Evolutionary conservation across 441 rosid genomes (phyloP), one percentile per base, ranked within the genome.

Genomic region (Erodium trifolium): DNA sequence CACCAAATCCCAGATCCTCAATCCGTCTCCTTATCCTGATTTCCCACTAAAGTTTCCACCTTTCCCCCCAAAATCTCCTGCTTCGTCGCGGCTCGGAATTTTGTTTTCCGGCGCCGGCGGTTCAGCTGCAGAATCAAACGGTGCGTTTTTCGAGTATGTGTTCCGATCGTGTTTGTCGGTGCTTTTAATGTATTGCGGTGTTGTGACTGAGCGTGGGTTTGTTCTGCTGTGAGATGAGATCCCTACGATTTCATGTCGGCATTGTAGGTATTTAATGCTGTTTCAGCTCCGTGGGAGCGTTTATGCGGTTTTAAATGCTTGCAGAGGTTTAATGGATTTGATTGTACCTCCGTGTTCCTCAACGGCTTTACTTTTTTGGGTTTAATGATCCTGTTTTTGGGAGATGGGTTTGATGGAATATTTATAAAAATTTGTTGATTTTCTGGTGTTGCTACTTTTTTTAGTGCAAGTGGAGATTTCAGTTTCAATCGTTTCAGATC

Each of bases 231-330:
- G 27, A 23, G 27, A 23, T 23, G 1, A 75, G 85, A 79, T 85
- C 82, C 80, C 81, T 82, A 73, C 78, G 69, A 39, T 78, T 37
- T 55, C 14, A 51, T 64, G 68, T 73, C 80, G 63, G 84, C 89
- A 84, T 83, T 81, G 86, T 67, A 68, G 64, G 34, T 68, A 75
- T 78, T 83, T 74, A 69, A 47, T 75, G 74, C 57, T 75, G 49
- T 41, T 71, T 76, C 72, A 17, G 43, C 68, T 72, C 67, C 71
- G 78, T 66, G 16, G 49, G 45, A 19, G 78, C 74, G 63, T 68
- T 64, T 57, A 18, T 68, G 66, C 2, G 66, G 55, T 67, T 17
- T 66, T 72, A 66, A 75, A 81, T 71, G 76, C 53, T 43, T 35
- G 76, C 51, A 16, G 71, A 67, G 66, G 68, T 59, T 14, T 6